Base-by-base conservation (phyloP, 2,329 filamentous ascomycete genomes). In the Fusarium nematophilum region DNA sequence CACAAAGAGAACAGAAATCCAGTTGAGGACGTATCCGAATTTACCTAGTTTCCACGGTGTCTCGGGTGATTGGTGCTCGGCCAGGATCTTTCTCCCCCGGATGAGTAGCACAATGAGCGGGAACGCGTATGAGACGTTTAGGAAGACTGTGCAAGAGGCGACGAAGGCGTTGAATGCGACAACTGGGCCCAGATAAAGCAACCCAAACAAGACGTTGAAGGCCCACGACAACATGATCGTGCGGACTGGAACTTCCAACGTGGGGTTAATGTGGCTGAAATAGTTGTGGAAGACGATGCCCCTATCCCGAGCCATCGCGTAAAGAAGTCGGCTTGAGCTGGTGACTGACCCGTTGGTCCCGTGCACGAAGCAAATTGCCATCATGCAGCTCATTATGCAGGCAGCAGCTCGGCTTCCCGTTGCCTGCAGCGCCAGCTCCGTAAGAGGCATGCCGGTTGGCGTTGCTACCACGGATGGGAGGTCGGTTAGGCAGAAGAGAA, bases 291-390 rank as follows among this genome's bases (percentile, higher is more conserved):
- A 67, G 0, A 52, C 21, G 1, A 57, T 53, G 1, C 59, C 62
- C 27, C 62, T 62, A 14, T 67, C 64, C 6, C 62, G 51, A 21
- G 64, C 64, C 59, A 67, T 57, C 5, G 78, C 70, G 56, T 72
- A 81, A 10, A 79, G 58, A 11, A 82, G 70, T 27, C 79, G 69
- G 29, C 73, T 79, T 1, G 74, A 77, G 46, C 73, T 78, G 8
- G 78, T 80, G 7, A 79, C 71, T 31, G 75, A 76, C 2, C 77
- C 78, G n/a, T 75, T 76, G 8, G 77, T 79, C 13, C 79, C 79
- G 23, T 80, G 78, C 34, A 81, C 70, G 39, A 81, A 81, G 57
- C 79, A 80, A 0, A 81, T 64, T 1, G 71, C 72, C 0, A 81
- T 59, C 64, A 78, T 74, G 17, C 81, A 64, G 14, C 74, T 74